Base-by-base conservation (phyloP, 306 rosid genomes). In the Abrus pulchellus region DNA sequence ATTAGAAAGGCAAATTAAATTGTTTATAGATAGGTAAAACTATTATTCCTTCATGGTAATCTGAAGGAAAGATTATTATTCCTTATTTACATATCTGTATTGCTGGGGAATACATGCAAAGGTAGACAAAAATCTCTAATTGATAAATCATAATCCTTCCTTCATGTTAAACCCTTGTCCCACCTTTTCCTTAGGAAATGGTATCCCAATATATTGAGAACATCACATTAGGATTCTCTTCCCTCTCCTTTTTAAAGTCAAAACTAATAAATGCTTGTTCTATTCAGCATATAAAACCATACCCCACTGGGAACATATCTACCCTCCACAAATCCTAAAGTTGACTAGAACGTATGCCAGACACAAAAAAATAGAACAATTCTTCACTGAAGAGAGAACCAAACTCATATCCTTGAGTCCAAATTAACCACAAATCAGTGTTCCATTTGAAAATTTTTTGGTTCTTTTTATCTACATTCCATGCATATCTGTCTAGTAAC, bases 281-380 rank as follows among this genome's bases (percentile, higher is more conserved):
- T 71, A 61, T 27, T 76, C n/a, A 56, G 68, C 62, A 82, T 52
- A 32, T 70, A 44, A 69, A 74, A 82, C 29, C 81, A 27, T 48
- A 49, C 13, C 61, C 68, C 55, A 61, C 60, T 27, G 0, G 50
- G 44, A 55, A 59, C 70, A 45, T 67, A 41, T 48, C 67, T 34
- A 57, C 72, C 40, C 61, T 61, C 30, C 54, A 29, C 41, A 82
- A 7, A 82, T 60, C 77, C 54, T 48, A 5, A 82, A 78, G 13
- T 65, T 83, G 41, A 72, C 71, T 28, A 72, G 14, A 83, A 43
- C 74, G 5, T 49, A 60, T 81, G 3, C 38, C 54, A 62, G 7
- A 70, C 14, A 14, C 69, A 77, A 52, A 69, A 77, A 52, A 69
- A 69, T 52, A 69, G 61, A 82, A 53, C 52, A 53, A 68, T 61